Evolutionary conservation across 2,329 filamentous ascomycete genomes (phyloP), one percentile per base, ranked within the genome.

Genomic region (Nothophaeocryptopus gaeumannii): DNA sequence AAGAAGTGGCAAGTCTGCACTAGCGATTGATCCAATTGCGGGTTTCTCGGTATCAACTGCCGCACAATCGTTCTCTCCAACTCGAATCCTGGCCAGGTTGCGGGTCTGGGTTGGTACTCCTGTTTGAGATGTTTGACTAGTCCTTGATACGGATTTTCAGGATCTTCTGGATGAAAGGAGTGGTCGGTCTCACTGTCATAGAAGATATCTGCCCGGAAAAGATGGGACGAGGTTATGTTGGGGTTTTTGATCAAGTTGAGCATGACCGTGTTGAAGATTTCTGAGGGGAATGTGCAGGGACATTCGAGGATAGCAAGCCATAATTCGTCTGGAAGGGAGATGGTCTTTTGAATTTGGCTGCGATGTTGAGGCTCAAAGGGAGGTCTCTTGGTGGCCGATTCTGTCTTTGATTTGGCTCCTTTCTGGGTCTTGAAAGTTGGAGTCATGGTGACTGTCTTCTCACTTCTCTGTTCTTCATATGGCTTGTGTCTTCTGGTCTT

Each of bases 1-100:
- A 67, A 89, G 55, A 91, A 79, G 47, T 88, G 78, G 67, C 89
- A 95, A 2, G 89, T 95, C 69, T 97, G 92, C 50, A 89, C 79
- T 55, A 96, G 70, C 1, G 85, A 77, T 14, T 76, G 73, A 68
- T 97, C 92, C 20, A 92, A 74, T 47, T 84, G 78, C 2, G 84
- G 81, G 67, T 96, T 96, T 43, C 92, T 78, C 2, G 92, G 92
- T 39, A 96, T 84, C 61, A 96, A 74, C 53, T 78, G 85, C 51
- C 91, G 80, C 7, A 96, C 80, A 14, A 96, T 76, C 1, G 82
- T 82, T 57, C 85, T 83, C 16, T 78, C 74, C 30, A 83, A 72
- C 20, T 62, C 56, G 51, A 71, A 78, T 0, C 58, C 62, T 8
- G 57, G 55, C 40, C 62, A 49, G 30, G 43, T 31, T 1, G 32